Evolutionary conservation across 2,329 filamentous ascomycete species (phyloP), one percentile per base, ranked within the genome.

Genomic region (Aspergillus ustus): DNA sequence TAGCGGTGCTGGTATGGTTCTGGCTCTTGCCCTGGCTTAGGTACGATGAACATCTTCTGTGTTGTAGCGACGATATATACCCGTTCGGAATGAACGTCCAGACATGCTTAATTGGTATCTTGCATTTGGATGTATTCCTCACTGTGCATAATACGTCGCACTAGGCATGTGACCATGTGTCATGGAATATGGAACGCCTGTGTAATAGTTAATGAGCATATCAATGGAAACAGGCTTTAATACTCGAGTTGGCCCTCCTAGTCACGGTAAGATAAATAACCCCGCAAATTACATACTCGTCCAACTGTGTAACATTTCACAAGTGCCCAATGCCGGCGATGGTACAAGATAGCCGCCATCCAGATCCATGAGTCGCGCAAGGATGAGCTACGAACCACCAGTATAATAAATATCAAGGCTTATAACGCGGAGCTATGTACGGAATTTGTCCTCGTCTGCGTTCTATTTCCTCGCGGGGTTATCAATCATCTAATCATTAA

Each of bases 1-100:
- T 7, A 67, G 68, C 28, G 72, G 70, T 51, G 72, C 70, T 17
- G 69, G 63, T 17, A 49, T 72, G 64, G 69, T 67, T 11, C 29
- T 75, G 44, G 66, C 65, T 46, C 60, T 69, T 59, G 72, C 67
- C 58, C 66, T 75, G 53, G 69, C 60, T 28, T 74, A 70, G 52
- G 31, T 20, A 34, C 22, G 34, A 40, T 37, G 17, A 15, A 2
- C 8, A 20, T 40, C 8, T 45, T 22, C 22, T 28, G 3, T 2
- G n/a, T 25, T 22, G 2, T 19, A 11, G 20, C 8, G 52, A 44
- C 31, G 28, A 46, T 46, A 46, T 20, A 17, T 20, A 46, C 15
- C 34, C 34, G 34, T 11, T 20, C 28, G 7, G 50, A 28, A 40
- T 52, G 50, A 37, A 34, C 15, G 31, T 44, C 28, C 20, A 28